phyloP scores from a whole-genome alignment of 352 stramenopile genomes.

The Phytopythium delawarense region DNA sequence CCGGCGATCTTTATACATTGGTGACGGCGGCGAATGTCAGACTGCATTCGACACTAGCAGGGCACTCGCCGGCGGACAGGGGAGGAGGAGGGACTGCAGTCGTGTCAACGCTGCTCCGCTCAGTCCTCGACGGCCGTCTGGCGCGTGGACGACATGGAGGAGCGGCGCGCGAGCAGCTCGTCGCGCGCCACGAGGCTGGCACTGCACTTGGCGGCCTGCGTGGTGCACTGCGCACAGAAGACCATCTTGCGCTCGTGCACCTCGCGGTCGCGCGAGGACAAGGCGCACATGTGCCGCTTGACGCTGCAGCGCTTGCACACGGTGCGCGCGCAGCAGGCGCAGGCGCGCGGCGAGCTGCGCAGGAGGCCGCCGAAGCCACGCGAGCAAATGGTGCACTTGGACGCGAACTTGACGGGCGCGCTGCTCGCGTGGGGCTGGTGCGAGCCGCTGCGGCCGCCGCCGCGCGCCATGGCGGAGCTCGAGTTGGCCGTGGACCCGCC shows the following conservation, averaged over 20 bases:
- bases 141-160: conserved; percentile 26
- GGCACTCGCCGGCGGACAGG: too few relatives aligned
- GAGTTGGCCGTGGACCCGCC: conserved; percentile 12
- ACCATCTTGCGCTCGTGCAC: conserved; percentile 37
- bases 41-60: too few relatives aligned
- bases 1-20: background rate
- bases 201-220: conserved; percentile 29
- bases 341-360: conserved; percentile 17
- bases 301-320: conserved; percentile 38
- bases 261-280: conserved; percentile 30
- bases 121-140: conserved; percentile 16
- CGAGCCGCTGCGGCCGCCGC: background rate
- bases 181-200: conserved; percentile 27
- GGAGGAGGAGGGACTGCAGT: too few relatives aligned
- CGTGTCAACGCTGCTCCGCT: background rate
- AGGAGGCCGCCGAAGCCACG: conserved; percentile 28
- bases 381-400: conserved; percentile 24
- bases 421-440: background rate
- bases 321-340: conserved; percentile 24
- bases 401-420: conserved; percentile 7
- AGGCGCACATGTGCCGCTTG: conserved; percentile 33
- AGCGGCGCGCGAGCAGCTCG: conserved; percentile 21
- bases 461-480: conserved; percentile 18
- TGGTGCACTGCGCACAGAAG: conserved; percentile 35
- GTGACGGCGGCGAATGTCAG: background rate